These are phyloP conservation scores for Globisporangium paddicum DNA, from an alignment of 352 stramenopile genomes.

Conservation along the genomic window DNA sequence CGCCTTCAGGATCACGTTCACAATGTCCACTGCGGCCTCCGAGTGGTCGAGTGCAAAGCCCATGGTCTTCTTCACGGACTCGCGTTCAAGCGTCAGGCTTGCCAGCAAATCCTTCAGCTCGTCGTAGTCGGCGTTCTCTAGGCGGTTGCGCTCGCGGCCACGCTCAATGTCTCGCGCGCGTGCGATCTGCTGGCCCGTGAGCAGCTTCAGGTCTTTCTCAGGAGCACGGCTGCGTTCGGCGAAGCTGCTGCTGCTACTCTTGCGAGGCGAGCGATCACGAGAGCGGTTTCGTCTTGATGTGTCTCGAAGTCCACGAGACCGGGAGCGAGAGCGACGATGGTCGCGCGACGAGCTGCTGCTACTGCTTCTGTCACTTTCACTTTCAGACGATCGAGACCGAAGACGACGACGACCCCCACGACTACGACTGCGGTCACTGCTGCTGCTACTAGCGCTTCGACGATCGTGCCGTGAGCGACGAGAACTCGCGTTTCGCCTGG, in stretches of 20 bases:
- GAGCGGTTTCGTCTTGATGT: not conserved
- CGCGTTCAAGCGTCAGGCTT: slow-evolving; percentile 53
- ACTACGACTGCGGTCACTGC: slow-evolving; percentile 22
- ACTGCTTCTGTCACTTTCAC: slow-evolving; percentile 7
- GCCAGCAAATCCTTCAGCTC: slow-evolving; percentile 41
- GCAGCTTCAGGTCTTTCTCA: slow-evolving; percentile 12
- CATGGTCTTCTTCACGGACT: slow-evolving; percentile 69
- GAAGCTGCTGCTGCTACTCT: not conserved
- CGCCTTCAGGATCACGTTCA: slow-evolving; percentile 36
- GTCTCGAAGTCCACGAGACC: slow-evolving; percentile 3
- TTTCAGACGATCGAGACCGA: slow-evolving; percentile 12
- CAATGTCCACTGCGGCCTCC: slow-evolving; percentile 66
- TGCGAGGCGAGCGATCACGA: not conserved
- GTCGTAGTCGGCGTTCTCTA: slow-evolving; percentile 49
- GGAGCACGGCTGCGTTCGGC: not conserved
- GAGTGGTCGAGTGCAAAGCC: slow-evolving; percentile 79
- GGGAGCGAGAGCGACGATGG: slow-evolving; percentile 2
- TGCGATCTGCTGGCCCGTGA: slow-evolving; percentile 74
- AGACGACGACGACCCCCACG: slow-evolving; percentile 14
- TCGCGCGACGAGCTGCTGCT: slow-evolving; percentile 5
- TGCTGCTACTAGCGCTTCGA: not conserved
- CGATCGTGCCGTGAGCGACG: not conserved
- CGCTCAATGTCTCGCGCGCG: slow-evolving; percentile 59
- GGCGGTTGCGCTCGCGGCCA: slow-evolving; percentile 45
- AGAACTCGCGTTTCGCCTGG: slow-evolving; percentile 7